phyloP scores from a whole-genome alignment of 331 rosid genomes.

The Quercus tomentella region DNA sequence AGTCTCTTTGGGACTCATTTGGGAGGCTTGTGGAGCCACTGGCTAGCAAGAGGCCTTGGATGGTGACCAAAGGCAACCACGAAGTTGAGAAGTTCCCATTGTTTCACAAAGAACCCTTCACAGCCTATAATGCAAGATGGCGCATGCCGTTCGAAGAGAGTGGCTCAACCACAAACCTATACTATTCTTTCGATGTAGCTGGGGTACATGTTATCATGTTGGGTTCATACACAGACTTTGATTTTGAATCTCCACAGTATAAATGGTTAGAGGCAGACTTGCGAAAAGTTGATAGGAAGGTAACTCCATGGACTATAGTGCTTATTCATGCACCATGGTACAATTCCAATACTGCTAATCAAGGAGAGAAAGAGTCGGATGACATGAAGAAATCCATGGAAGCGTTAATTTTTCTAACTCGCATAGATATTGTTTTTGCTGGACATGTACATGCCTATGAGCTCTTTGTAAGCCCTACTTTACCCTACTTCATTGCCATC shows the following conservation, averaged over 20 bases:
- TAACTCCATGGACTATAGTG: slow-evolving; percentile 64
- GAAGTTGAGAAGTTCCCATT: slow-evolving; percentile 59
- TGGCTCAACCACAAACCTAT: slow-evolving; percentile 70
- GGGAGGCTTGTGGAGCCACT: slow-evolving; percentile 74
- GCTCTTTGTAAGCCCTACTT: slow-evolving; percentile 55
- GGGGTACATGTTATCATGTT: slow-evolving; percentile 81
- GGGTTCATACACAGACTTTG: slow-evolving; percentile 73
- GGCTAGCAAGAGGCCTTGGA: slow-evolving; percentile 87
- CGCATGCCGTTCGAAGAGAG: slow-evolving; percentile 68
- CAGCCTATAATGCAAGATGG: slow-evolving; percentile 85
- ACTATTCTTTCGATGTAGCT: slow-evolving; percentile 70
- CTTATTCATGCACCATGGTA: slow-evolving; percentile 88
- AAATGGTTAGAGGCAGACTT: slow-evolving; percentile 61
- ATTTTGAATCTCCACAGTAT: slow-evolving; percentile 45
- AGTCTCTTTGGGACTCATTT: slow-evolving; percentile 64
- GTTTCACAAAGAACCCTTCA: slow-evolving; percentile 38
- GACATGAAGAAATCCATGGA: slow-evolving; percentile 69
- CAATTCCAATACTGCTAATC: slow-evolving; percentile 73
- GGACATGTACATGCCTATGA: slow-evolving; percentile 92
- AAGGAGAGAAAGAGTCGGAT: slow-evolving; percentile 51
- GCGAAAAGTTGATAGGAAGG: slow-evolving; percentile 38
- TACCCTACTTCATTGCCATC: not conserved
- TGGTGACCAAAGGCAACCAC: slow-evolving; percentile 88
- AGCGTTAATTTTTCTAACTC: slow-evolving; percentile 50
- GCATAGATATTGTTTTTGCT: slow-evolving; percentile 68